Conservation (phyloP, 2,329 filamentous ascomycete genomes). For the Paracamarosporium sp. region DNA sequence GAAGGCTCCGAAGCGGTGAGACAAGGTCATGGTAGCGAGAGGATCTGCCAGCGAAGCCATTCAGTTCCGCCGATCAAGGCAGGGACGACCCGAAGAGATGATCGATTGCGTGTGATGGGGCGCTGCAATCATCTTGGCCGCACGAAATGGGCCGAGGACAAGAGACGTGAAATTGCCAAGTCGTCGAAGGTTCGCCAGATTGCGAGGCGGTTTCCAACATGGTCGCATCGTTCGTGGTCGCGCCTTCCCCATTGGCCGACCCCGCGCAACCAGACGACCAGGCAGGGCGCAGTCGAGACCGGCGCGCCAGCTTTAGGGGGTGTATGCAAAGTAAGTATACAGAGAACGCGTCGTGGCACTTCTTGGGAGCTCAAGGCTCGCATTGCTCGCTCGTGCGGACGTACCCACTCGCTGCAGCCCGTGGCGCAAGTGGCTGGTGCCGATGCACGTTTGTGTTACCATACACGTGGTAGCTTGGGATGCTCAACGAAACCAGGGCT, state of each 20-base stretch:
- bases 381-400: neutral
- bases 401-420: neutral
- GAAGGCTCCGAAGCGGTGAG: neutral
- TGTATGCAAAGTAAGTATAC: neutral
- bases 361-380: neutral
- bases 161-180: neutral
- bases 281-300: neutral
- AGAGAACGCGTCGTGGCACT: neutral
- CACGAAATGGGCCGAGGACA: neutral
- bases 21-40: neutral
- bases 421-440: conserved; percentile 2
- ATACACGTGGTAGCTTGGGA: neutral
- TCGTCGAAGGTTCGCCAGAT: neutral
- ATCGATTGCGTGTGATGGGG: neutral
- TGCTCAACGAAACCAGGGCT: neutral
- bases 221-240: neutral
- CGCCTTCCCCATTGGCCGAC: too few relatives aligned
- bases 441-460: neutral
- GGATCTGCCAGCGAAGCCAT: conserved; percentile 3
- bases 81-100: neutral
- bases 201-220: neutral
- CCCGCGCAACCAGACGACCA: neutral
- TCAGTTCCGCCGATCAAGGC: neutral
- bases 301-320: neutral
- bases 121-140: neutral